Conservation (phyloP, 202 grass and related monocot genomes). For the Alloteropsis angusta region DNA sequence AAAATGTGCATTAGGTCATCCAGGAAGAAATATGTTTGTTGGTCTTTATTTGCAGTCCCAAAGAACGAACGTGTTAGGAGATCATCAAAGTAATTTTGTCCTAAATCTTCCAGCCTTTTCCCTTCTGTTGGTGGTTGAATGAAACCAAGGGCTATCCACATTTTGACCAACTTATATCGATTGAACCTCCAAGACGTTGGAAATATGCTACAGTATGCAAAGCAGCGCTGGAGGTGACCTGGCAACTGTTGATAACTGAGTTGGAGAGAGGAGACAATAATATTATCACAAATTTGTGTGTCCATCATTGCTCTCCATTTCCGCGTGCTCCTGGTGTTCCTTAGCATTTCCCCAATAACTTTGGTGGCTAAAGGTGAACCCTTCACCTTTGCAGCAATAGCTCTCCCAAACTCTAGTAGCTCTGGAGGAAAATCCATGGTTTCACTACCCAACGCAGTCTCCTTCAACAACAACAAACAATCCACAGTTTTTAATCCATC, state of each 20-base stretch:
- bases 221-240: constrained; percentile 26
- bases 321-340: neutral
- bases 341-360: constrained; percentile 20
- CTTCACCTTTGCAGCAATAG: constrained; percentile 15
- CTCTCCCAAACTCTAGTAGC: neutral
- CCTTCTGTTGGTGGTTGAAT: constrained; percentile 3
- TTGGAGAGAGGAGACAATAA: constrained; percentile 22
- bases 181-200: constrained; percentile 26
- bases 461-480: constrained; percentile 20
- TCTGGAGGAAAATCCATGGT: constrained; percentile 4
- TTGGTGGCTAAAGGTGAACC: constrained; percentile 27
- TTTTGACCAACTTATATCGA: constrained; percentile 30
- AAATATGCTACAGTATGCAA: constrained; percentile 41
- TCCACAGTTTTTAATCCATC: neutral
- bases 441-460: neutral
- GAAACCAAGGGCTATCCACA: constrained; percentile 41
- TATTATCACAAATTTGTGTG: neutral
- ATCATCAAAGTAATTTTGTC: constrained; percentile 32
- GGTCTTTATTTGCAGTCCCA: neutral
- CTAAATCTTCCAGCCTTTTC: constrained; percentile 26
- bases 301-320: constrained; percentile 21
- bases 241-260: constrained; percentile 36
- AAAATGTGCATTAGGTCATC: constrained; percentile 38
- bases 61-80: constrained; percentile 42
- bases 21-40: constrained; percentile 30